A percentile compares a stretch with the other conserved stretches of the same genome.
Evolutionary conservation across 208 protist species (phyloP).

Genomic region (Leishmania aethiopica): DNA sequence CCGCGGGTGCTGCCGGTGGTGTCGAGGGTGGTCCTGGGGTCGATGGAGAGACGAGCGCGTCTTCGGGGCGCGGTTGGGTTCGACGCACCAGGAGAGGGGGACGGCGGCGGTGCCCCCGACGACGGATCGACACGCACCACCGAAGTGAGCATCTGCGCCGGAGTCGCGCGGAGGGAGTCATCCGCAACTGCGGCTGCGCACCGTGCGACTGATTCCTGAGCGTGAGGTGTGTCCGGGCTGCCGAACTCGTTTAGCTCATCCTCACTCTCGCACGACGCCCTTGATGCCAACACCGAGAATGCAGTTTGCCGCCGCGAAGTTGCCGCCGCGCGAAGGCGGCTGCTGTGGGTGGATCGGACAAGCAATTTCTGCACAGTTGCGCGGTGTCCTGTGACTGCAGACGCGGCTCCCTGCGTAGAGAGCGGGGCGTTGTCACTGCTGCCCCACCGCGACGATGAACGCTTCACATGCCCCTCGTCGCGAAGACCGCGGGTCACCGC

Average conservation of each 20-base stretch:
- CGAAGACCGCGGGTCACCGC: too few species aligned
- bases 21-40: neutral
- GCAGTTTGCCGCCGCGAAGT: neutral
- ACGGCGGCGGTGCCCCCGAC: neutral
- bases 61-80: too few species aligned
- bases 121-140: neutral
- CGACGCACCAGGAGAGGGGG: neutral
- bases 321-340: constrained; percentile 15
- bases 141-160: neutral
- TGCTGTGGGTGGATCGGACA: constrained; percentile 29
- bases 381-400: neutral
- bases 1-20: too few species aligned
- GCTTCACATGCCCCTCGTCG: neutral
- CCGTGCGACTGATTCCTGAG: neutral
- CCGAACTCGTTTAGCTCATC: neutral
- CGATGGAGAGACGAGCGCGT: constrained; percentile 5
- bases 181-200: neutral
- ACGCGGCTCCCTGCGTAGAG: neutral
- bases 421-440: neutral
- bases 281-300: neutral
- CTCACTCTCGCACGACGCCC: neutral
- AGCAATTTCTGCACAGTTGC: constrained; percentile 1
- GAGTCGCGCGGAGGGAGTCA: neutral
- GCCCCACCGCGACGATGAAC: neutral
- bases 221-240: neutral